Conservation (phyloP, 495 filamentous ascomycete genomes). For the Hamigera avellanea region DNA sequence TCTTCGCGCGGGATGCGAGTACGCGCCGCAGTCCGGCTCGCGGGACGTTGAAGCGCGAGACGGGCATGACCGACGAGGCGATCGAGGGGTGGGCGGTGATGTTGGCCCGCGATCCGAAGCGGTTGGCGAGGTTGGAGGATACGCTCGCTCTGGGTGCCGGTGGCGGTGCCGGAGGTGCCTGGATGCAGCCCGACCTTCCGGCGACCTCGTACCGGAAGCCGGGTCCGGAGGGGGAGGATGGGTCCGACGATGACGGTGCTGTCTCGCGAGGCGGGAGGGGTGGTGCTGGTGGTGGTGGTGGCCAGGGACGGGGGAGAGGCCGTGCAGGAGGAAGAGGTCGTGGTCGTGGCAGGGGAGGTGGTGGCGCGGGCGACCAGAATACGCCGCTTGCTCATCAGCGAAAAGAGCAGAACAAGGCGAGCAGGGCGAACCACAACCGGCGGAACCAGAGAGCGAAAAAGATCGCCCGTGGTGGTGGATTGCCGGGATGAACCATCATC, state of each 20-base stretch:
- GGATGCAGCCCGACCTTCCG: constrained; percentile 45
- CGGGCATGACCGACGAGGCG: constrained; percentile 83
- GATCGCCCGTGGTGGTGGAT: constrained; percentile 53
- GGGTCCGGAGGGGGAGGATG: constrained; percentile 26
- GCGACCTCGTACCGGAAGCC: constrained; percentile 45
- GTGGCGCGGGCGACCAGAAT: constrained; percentile 46
- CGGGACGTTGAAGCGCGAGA: constrained; percentile 55
- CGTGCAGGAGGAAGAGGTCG: constrained; percentile 35
- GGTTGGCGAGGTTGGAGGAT: constrained; percentile 52
- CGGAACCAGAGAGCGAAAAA: constrained; percentile 67
- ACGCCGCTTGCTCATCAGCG: constrained; percentile 46
- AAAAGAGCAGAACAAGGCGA: constrained; percentile 70
- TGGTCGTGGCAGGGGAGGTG: constrained; percentile 39
- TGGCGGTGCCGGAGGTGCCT: constrained; percentile 8
- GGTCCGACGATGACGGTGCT: constrained; percentile 14
- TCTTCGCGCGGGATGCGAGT: constrained; percentile 57
- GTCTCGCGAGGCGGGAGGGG: constrained; percentile 25
- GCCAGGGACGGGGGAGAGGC: constrained; percentile 36
- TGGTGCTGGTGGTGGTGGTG: constrained; percentile 37
- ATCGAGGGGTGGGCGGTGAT: constrained; percentile 93
- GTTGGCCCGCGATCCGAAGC: constrained; percentile 57
- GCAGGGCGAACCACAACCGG: constrained; percentile 67
- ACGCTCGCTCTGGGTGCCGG: constrained; percentile 50
- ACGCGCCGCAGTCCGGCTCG: constrained; percentile 54
- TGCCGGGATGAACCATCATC: constrained; percentile 23